A percentile compares a stretch with the other conserved stretches of the same genome.
These are phyloP conservation scores for Ogataea corticis DNA, from an alignment of 805 yeast species.

Conservation along the genomic window DNA sequence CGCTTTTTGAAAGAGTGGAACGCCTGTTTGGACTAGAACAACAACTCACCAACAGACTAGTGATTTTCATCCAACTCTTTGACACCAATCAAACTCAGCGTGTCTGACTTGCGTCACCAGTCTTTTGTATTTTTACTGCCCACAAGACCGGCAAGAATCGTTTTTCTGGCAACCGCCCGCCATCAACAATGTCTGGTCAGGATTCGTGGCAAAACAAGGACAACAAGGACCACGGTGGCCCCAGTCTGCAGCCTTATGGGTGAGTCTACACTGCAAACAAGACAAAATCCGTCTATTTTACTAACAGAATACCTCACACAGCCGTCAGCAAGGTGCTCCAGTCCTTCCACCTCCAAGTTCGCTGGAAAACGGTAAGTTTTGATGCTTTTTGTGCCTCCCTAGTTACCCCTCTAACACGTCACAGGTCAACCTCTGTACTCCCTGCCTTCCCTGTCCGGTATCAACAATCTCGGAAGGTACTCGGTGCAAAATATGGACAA, in stretches of 20 bases:
- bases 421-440: slow-evolving; percentile 50
- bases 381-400: not conserved
- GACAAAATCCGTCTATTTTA: not conserved
- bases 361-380: slow-evolving; percentile 48
- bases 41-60: no score
- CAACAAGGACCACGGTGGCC: slow-evolving; percentile 10
- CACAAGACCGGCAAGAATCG: not conserved
- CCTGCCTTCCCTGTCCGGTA: slow-evolving; percentile 53
- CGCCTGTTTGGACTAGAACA: no score
- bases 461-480: slow-evolving; percentile 48
- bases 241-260: slow-evolving; percentile 17
- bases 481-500: slow-evolving; percentile 49
- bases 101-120: not conserved
- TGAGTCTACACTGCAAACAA: slow-evolving; percentile 5
- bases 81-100: not conserved
- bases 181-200: slow-evolving; percentile 14
- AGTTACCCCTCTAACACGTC: slow-evolving; percentile 4
- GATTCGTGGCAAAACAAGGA: slow-evolving; percentile 16
- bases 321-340: slow-evolving; percentile 55
- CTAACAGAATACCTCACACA: slow-evolving; percentile 25
- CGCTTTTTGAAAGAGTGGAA: no score
- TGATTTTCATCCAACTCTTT: not conserved
- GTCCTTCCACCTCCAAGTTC: slow-evolving; percentile 59
- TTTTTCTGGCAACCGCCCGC: slow-evolving; percentile 3
- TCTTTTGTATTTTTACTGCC: slow-evolving; percentile 4